Evolutionary conservation across 768 basidiomycete species (phyloP).

Genomic region (Kwoniella mangroviensis): DNA sequence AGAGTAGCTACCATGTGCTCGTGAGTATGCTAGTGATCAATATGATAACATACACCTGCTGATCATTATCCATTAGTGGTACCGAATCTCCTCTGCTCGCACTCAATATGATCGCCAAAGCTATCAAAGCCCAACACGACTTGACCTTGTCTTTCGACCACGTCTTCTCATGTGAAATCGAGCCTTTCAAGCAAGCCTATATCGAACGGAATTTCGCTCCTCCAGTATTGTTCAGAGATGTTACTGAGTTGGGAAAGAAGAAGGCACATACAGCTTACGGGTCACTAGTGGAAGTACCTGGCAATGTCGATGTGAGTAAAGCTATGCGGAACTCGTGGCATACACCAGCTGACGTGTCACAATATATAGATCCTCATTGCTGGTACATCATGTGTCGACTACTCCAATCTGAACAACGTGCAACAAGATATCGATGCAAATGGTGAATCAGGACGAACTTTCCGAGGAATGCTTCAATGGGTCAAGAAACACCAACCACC

Average conservation of each 20-base stretch:
- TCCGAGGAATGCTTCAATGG: slow-evolving; percentile 94
- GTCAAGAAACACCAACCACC: slow-evolving; percentile 83
- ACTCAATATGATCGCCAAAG: slow-evolving; percentile 77
- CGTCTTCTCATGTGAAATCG: slow-evolving; percentile 95
- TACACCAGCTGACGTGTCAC: neutral
- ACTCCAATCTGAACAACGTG: slow-evolving; percentile 91
- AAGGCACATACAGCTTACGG: slow-evolving; percentile 89
- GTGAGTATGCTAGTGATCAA: slow-evolving; percentile 30
- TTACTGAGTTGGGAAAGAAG: slow-evolving; percentile 72
- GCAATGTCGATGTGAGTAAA: slow-evolving; percentile 78
- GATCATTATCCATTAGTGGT: slow-evolving; percentile 65
- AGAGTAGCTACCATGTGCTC: slow-evolving; percentile 90
- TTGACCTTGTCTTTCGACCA: slow-evolving; percentile 77
- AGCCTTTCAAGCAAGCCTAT: slow-evolving; percentile 96
- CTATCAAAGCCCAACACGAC: slow-evolving; percentile 71
- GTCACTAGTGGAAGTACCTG: slow-evolving; percentile 79
- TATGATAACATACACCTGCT: neutral
- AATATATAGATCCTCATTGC: slow-evolving; percentile 64
- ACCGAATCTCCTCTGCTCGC: slow-evolving; percentile 94
- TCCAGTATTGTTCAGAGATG: slow-evolving; percentile 88
- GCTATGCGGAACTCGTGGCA: neutral
- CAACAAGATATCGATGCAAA: slow-evolving; percentile 86
- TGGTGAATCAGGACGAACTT: slow-evolving; percentile 92
- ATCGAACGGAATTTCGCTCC: slow-evolving; percentile 96
- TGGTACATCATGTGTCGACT: slow-evolving; percentile 95